Base-by-base conservation (phyloP, 148 eudicot genomes). In the Rhododendron ferrugineum region DNA sequence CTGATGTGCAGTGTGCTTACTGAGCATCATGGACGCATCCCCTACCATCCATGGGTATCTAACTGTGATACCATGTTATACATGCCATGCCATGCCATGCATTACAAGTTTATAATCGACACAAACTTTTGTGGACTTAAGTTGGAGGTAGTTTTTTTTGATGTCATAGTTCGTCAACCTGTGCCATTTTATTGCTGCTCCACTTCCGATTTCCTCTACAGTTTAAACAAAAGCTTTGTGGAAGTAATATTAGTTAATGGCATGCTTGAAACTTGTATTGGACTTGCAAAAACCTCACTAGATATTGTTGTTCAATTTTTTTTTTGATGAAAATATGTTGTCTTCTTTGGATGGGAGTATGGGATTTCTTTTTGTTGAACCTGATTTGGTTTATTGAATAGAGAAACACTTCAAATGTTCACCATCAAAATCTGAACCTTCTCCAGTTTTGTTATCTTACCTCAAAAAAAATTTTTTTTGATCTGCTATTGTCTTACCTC, bases 391-490 rank as follows among this genome's bases (percentile, higher is more conserved):
- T 60, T 34, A 32, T 16, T 80, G 46, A 16, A 22, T 3, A 36
- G 46, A 6, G 40, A 28, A 36, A 11, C 22, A 64, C 58, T 83
- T 73, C 40, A 16, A 74, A 52, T 2, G 13, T 37, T 37, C 13
- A 34, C 76, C 4, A 10, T 23, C 42, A 80, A 72, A 49, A 49
- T 72, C 30, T 50, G 47, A 72, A 30, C 18, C 14, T 28, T 83
- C 49, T 74, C 37, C 70, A 73, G 13, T 72, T 64, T n/a, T 49
- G 32, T 84, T 84, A n/a, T 47, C 7, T 2, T 84, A 60, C 85
- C 20, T 82, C 52, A 47, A n/a, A n/a, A n/a, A n/a, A n/a, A n/a
- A n/a, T n/a, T n/a, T n/a, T n/a, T n/a, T n/a, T n/a, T n/a, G n/a
- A n/a, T n/a, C n/a, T n/a, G n/a, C n/a, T n/a, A n/a, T n/a, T n/a